Percentiles rank a stretch among this genome's conserved stretches.
These are phyloP conservation scores for Naegleria gruberi DNA, from an alignment of 208 protist genomes.

Conservation along the genomic window DNA sequence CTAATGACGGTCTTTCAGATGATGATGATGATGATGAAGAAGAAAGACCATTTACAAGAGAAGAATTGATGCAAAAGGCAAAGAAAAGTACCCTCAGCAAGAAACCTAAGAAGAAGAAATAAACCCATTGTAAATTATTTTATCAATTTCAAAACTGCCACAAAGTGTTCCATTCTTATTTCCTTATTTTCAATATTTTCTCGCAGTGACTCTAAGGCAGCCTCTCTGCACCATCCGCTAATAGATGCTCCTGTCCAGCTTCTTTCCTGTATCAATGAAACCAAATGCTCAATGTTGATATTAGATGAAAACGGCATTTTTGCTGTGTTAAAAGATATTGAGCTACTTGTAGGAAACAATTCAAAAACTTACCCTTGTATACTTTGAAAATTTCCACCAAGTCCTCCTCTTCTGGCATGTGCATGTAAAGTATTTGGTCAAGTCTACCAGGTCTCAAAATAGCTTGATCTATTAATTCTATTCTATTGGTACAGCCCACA, in stretches of 20 bases:
- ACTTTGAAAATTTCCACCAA: neutral
- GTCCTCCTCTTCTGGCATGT: neutral
- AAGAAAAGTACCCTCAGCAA: conserved; percentile 50
- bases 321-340: neutral
- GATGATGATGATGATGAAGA: conserved; percentile 26
- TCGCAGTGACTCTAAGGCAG: neutral
- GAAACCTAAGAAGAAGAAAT: conserved; percentile 4
- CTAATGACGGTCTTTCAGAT: neutral
- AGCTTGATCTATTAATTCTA: conserved; percentile 99
- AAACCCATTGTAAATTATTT: neutral
- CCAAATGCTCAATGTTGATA: neutral
- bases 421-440: conserved; percentile 38
- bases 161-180: neutral
- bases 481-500: conserved; percentile 99
- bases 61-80: conserved; percentile 14
- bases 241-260: neutral
- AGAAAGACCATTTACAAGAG: conserved; percentile 23
- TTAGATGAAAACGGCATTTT: neutral
- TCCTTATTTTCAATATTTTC: neutral
- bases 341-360: neutral
- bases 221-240: neutral
- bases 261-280: no score
- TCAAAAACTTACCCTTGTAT: neutral
- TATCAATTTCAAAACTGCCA: neutral
- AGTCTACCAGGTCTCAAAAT: conserved; percentile 94